phyloP scores from a whole-genome alignment of 495 filamentous ascomycete genomes.

The Trichoderma reesei region DNA sequence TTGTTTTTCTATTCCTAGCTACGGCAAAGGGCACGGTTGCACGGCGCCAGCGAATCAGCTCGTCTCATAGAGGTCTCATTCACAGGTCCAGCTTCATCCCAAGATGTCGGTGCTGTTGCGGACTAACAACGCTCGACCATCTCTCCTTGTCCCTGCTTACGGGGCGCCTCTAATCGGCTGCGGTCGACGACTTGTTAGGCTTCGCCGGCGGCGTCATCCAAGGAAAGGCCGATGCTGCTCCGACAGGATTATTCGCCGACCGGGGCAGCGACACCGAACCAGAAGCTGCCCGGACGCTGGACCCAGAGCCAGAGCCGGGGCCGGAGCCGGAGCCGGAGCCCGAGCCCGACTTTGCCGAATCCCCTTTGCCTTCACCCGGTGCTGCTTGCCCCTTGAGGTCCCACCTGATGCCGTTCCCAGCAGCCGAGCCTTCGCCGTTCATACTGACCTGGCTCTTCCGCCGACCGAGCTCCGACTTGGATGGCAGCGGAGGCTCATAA shows the following conservation, averaged over 20 bases:
- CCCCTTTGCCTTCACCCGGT: slow-evolving; percentile 5
- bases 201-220: slow-evolving; percentile 54
- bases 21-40: background rate
- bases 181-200: slow-evolving; percentile 25
- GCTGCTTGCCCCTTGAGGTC: slow-evolving; percentile 27
- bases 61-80: background rate
- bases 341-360: slow-evolving; percentile 16
- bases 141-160: background rate
- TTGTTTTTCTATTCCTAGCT: background rate
- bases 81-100: slow-evolving; percentile 13
- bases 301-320: no score
- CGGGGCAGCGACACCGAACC: slow-evolving; percentile 23
- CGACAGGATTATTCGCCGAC: slow-evolving; percentile 56
- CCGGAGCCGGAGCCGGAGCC: no score
- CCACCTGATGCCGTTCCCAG: slow-evolving; percentile 29
- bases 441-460: slow-evolving; percentile 30
- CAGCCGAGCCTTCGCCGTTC: slow-evolving; percentile 18
- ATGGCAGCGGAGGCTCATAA: slow-evolving; percentile 33
- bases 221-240: slow-evolving; percentile 89
- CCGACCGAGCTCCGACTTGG: slow-evolving; percentile 25
- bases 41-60: background rate
- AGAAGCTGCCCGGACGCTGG: slow-evolving; percentile 24
- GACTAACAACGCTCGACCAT: no score
- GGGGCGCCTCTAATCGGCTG: slow-evolving; percentile 23
- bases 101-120: slow-evolving; percentile 7